Conservation (phyloP, 1,139 yeast species). For the Protomyces lactucae-debilis region DNA sequence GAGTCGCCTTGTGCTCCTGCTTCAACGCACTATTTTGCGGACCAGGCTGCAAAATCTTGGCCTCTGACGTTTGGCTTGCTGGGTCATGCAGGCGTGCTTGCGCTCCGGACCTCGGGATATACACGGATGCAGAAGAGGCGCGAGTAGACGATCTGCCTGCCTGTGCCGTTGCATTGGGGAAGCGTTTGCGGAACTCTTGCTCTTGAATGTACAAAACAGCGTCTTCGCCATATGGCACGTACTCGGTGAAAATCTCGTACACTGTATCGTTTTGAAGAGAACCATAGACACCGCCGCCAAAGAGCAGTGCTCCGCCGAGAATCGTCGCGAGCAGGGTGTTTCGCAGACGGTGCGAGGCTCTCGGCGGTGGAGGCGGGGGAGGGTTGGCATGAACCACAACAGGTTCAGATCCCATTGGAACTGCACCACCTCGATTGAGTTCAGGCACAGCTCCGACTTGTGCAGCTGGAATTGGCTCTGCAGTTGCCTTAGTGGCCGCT, state of each 20-base stretch:
- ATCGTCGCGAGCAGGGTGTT: conserved; percentile 25
- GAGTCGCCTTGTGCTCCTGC: conserved; percentile 14
- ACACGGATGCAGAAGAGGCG: conserved; percentile 17
- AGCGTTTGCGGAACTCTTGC: conserved; percentile 40
- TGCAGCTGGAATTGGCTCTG: not conserved
- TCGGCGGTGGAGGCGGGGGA: conserved; percentile 2
- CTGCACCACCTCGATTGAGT: conserved; percentile 4
- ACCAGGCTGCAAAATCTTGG: conserved; percentile 20
- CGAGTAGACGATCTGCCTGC: conserved; percentile 36
- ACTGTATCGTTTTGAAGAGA: conserved; percentile 41
- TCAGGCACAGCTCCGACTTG: not conserved
- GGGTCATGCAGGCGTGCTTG: conserved; percentile 6
- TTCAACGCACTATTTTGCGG: conserved; percentile 21
- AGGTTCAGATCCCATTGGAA: conserved; percentile 10
- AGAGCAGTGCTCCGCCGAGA: conserved; percentile 34
- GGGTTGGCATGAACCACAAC: conserved; percentile 1
- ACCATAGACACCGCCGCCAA: conserved; percentile 43
- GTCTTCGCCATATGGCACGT: conserved; percentile 57
- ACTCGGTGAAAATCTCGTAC: conserved; percentile 50
- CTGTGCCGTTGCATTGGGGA: conserved; percentile 39
- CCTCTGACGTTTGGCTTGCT: conserved; percentile 3
- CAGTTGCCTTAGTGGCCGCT: not conserved
- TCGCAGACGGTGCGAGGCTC: conserved; percentile 10
- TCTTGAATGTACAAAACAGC: conserved; percentile 50
- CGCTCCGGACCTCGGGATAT: conserved; percentile 17